phyloP scores from a whole-genome alignment of 208 protist species.

The Novymonas esmeraldas region DNA sequence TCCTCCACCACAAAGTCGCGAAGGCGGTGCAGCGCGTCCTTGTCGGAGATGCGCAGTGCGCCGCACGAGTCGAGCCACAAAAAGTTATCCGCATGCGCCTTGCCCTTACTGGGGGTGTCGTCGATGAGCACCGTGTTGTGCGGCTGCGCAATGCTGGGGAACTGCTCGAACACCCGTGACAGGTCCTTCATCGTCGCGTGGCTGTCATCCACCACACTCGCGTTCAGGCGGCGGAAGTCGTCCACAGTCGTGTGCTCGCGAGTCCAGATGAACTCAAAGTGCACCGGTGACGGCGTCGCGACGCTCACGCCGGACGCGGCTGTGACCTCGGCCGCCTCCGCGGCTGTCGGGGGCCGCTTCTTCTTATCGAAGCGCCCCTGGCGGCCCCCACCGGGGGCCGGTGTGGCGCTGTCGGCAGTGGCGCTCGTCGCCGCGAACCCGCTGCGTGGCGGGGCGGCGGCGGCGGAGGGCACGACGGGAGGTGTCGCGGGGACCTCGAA shows the following conservation, averaged over 20 bases:
- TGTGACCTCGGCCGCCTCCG: neutral
- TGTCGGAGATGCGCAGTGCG: constrained; percentile 48
- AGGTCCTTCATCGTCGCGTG: constrained; percentile 90
- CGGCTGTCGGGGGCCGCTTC: neutral
- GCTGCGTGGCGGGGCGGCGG: too few relatives aligned
- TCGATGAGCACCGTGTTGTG: constrained; percentile 86
- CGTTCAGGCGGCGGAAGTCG: constrained; percentile 73
- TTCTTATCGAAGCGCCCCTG: constrained; percentile 20
- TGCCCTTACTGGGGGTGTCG: constrained; percentile 88
- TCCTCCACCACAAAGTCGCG: constrained; percentile 71
- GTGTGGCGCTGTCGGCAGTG: neutral
- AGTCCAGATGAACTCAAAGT: constrained; percentile 86
- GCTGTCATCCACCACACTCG: constrained; percentile 54
- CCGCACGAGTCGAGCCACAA: constrained; percentile 84
- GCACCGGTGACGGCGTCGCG: constrained; percentile 9
- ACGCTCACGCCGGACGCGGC: neutral
- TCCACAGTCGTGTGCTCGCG: constrained; percentile 85
- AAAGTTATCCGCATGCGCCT: constrained; percentile 77
- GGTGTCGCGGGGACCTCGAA: constrained; percentile 39
- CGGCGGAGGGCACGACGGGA: neutral
- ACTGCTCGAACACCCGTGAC: constrained; percentile 55
- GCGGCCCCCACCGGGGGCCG: neutral
- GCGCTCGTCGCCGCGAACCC: too few relatives aligned
- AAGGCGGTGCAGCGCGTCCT: constrained; percentile 51
- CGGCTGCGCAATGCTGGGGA: constrained; percentile 62